These are phyloP conservation scores for Paramecium pentaurelia DNA, from an alignment of 73 alveolate genomes.

Conservation along the genomic window DNA sequence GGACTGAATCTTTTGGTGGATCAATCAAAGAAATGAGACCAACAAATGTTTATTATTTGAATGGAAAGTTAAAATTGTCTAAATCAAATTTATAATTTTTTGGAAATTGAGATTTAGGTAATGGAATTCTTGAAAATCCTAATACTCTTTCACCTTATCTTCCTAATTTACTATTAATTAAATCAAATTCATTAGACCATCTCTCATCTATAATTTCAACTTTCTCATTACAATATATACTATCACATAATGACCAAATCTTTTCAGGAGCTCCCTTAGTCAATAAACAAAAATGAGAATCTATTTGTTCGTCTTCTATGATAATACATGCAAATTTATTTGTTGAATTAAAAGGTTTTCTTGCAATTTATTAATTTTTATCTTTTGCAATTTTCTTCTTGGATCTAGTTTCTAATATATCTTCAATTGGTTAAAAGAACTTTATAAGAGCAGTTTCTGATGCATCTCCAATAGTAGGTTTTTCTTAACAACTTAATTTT, in stretches of 20 bases:
- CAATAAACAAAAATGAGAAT: constrained; percentile 50
- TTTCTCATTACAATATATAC: not conserved
- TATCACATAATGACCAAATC: constrained; percentile 58
- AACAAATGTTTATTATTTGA: constrained; percentile 64
- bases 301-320: not conserved
- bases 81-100: constrained; percentile 50
- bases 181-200: constrained; percentile 18
- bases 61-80: constrained; percentile 64
- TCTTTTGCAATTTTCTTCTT: not conserved
- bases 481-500: constrained; percentile 40
- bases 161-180: constrained; percentile 66
- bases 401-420: constrained; percentile 58
- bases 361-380: not conserved
- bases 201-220: not conserved
- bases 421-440: constrained; percentile 78
- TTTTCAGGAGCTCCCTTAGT: constrained; percentile 95
- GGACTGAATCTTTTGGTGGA: constrained; percentile 90
- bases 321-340: constrained; percentile 7
- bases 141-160: constrained; percentile 79
- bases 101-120: constrained; percentile 53
- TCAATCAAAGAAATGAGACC: constrained; percentile 91
- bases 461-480: constrained; percentile 86
- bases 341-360: constrained; percentile 33
- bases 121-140: constrained; percentile 65
- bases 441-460: constrained; percentile 89